These are phyloP conservation scores for Candida broadrunensis DNA, from an alignment of 805 yeast species.

Conservation along the genomic window DNA sequence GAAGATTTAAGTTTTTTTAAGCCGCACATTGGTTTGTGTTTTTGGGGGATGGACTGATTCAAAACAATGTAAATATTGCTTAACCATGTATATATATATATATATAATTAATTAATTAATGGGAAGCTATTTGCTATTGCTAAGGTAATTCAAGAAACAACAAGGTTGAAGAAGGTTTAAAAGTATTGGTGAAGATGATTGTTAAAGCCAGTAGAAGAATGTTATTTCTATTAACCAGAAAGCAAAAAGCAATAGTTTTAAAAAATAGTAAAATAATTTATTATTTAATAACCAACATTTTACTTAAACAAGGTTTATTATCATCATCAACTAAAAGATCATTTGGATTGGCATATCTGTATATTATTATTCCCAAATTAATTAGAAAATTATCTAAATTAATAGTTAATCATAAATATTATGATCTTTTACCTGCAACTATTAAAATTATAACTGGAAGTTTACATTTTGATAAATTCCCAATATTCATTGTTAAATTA, in stretches of 20 bases:
- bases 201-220: no score
- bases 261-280: neutral
- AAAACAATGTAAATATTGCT: no score
- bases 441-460: conserved; percentile 14
- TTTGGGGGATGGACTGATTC: no score
- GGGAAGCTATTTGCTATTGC: no score
- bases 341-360: conserved; percentile 23
- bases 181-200: no score
- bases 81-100: no score
- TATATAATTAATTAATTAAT: no score
- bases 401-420: conserved; percentile 5
- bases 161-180: no score
- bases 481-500: conserved; percentile 21
- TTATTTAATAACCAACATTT: neutral
- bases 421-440: conserved; percentile 6
- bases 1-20: no score
- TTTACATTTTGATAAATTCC: conserved; percentile 19
- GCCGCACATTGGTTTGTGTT: no score
- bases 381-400: conserved; percentile 7
- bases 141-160: no score
- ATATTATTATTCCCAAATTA: conserved; percentile 21
- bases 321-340: conserved; percentile 13
- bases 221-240: neutral
- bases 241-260: neutral
- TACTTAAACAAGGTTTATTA: neutral